Evolutionary conservation across 1,139 yeast genomes (phyloP), one percentile per base, ranked within the genome.

Genomic region (Hyphopichia pseudoburtonii): DNA sequence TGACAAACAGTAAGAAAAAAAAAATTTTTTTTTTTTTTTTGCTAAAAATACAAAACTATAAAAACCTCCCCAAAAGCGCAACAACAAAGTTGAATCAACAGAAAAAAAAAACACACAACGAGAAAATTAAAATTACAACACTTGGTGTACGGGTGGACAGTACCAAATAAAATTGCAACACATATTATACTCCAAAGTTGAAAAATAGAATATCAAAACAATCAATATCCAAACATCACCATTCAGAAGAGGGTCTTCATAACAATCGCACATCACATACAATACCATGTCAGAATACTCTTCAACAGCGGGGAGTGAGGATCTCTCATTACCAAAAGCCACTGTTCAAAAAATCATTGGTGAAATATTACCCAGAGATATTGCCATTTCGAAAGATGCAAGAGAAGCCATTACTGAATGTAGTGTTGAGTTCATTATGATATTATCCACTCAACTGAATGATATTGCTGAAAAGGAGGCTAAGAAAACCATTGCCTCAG

Each of bases 381-480:
- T 88, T 37, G 83, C 92, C 16, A 88, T 92, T 48, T 82, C 96
- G 35, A 86, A 90, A 50, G 98, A 92, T 47, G 96, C 97, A 5
- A 73, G 97, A 44, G 98, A 92, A 56, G 95, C 96, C 37, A 78
- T 92, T 33, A 92, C 95, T 32, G 97, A 92, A 57, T 89, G 97
- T 59, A 90, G 97, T 52, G 89, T 92, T 40, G 97, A 89, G 62
- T 92, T 92, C 56, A 85, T 94, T 42, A 92, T 92, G 95, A 88
- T 92, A 46, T 69, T 92, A 35, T 86, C 96, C 10, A 86, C 96
- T 3, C 96, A 89, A 62, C 86, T 94, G 43, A 90, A 94, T 55
- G 98, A 94, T 47, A 88, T 92, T 48, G 97, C 98, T 1, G 98
- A 92, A 54, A 86, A 86, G 52, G 98, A 92, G 56, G 84, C 95